Percentiles rank a stretch among this genome's conserved stretches.
Conservation (phyloP, 2,329 filamentous ascomycete species). For the Sphaerulina vaccinii region DNA sequence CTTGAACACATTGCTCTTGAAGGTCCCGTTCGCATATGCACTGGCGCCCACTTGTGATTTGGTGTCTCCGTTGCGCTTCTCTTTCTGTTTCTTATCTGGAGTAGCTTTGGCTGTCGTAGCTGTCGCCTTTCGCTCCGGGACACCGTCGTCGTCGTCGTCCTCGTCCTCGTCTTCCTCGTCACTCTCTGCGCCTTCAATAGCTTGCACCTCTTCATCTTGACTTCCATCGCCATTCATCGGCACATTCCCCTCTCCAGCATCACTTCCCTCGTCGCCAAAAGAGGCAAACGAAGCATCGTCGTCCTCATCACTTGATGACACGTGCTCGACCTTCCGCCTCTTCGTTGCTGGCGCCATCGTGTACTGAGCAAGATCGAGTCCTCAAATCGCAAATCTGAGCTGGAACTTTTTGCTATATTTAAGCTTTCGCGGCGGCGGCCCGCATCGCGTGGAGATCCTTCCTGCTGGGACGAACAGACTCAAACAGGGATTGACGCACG, state of each 20-base stretch:
- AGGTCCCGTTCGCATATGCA: slow-evolving; percentile 54
- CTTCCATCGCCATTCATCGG: slow-evolving; percentile 20
- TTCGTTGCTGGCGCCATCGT: slow-evolving; percentile 30
- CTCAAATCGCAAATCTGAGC: slow-evolving; percentile 3
- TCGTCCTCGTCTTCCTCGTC: slow-evolving; percentile 19
- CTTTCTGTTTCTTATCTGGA: neutral
- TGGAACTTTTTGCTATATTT: slow-evolving; percentile 12
- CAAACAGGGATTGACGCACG: no score
- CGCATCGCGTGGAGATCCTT: no score
- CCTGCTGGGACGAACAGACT: no score
- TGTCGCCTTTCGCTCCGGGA: slow-evolving; percentile 7
- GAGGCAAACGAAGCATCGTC: slow-evolving; percentile 38
- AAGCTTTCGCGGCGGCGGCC: no score
- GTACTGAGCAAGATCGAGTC: no score
- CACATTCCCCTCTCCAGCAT: slow-evolving; percentile 12
- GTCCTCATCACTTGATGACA: slow-evolving; percentile 30
- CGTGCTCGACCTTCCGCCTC: slow-evolving; percentile 38
- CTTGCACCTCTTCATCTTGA: slow-evolving; percentile 14
- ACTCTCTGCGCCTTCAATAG: slow-evolving; percentile 8
- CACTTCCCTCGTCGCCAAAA: slow-evolving; percentile 25
- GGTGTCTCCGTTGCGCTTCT: slow-evolving; percentile 11
- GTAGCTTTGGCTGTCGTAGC: slow-evolving; percentile 14
- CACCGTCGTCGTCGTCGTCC: slow-evolving; percentile 13
- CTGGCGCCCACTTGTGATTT: slow-evolving; percentile 31
- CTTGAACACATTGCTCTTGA: slow-evolving; percentile 67